Percentiles rank a stretch among this genome's conserved stretches.
Evolutionary conservation across 768 basidiomycete genomes (phyloP).

Genomic region (Galerina marginata): DNA sequence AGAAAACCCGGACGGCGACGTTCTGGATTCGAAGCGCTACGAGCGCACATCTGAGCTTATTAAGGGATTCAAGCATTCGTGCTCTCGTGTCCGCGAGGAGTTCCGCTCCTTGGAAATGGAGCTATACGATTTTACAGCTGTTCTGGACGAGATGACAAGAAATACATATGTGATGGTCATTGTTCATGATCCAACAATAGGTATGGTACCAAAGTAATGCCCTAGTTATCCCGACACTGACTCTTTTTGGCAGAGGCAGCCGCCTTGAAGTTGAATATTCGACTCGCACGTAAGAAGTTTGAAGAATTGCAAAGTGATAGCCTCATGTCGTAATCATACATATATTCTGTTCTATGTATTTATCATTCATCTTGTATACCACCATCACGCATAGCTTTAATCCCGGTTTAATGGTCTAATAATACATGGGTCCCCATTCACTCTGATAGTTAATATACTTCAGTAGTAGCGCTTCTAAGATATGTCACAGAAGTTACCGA

Average conservation of each 20-base stretch:
- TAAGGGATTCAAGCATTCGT: slow-evolving; percentile 94
- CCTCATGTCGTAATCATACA: slow-evolving; percentile 39
- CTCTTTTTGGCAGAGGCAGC: slow-evolving; percentile 69
- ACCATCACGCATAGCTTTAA: slow-evolving; percentile 16
- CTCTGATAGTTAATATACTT: too few relatives aligned
- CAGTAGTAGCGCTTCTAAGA: background rate
- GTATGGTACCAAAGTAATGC: slow-evolving; percentile 39
- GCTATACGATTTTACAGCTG: slow-evolving; percentile 82
- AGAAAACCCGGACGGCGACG: slow-evolving; percentile 28
- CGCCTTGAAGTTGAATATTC: slow-evolving; percentile 86
- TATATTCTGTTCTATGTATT: slow-evolving; percentile 11
- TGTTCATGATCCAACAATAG: slow-evolving; percentile 87
- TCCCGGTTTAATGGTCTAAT: slow-evolving; percentile 11
- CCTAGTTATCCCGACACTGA: background rate
- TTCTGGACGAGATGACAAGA: slow-evolving; percentile 89
- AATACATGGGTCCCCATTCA: background rate
- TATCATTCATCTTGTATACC: slow-evolving; percentile 24
- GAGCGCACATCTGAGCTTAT: slow-evolving; percentile 92
- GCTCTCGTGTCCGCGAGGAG: slow-evolving; percentile 83
- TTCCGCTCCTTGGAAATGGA: slow-evolving; percentile 90
- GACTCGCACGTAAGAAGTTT: slow-evolving; percentile 85
- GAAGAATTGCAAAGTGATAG: slow-evolving; percentile 87
- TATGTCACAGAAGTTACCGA: background rate
- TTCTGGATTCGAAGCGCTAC: slow-evolving; percentile 73
- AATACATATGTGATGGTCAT: slow-evolving; percentile 94